Percentiles rank a stretch among this genome's conserved stretches.
phyloP scores from a whole-genome alignment of 139 green algal genomes.

The Raphidocelis subcapitata region DNA sequence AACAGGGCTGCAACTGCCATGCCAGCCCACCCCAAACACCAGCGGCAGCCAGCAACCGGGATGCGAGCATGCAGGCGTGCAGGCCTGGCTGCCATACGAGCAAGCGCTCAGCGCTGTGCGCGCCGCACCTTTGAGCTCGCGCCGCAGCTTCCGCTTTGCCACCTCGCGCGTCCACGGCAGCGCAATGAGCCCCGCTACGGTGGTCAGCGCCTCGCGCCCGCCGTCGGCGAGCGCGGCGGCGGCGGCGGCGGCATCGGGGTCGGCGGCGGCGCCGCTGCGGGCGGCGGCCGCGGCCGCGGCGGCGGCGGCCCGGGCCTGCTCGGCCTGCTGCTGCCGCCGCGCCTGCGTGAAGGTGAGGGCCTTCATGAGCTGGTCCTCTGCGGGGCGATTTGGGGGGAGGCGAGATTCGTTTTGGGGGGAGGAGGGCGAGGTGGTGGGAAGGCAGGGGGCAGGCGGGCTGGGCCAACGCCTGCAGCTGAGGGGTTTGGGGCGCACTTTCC shows the following conservation, averaged over 20 bases:
- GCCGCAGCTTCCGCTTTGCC: conserved; percentile 15
- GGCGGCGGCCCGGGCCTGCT: neutral
- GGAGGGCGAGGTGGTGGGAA: too few species aligned
- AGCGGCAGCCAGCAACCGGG: neutral
- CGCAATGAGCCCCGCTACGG: neutral
- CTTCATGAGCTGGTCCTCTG: conserved; percentile 50
- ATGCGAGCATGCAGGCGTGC: too few species aligned
- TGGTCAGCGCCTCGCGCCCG: conserved; percentile 1
- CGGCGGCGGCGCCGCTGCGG: neutral
- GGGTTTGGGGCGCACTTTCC: neutral
- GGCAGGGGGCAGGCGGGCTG: neutral
- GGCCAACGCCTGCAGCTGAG: neutral
- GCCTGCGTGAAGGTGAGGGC: conserved; percentile 33
- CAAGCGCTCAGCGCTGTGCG: too few species aligned
- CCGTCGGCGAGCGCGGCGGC: neutral
- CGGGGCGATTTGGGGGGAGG: neutral
- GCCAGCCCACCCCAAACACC: too few species aligned
- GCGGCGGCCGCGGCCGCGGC: neutral
- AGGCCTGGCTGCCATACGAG: too few species aligned
- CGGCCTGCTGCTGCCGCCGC: neutral
- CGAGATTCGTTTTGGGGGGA: too few species aligned
- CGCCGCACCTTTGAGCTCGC: conserved; percentile 20
- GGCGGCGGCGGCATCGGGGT: neutral
- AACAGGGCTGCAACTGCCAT: too few species aligned
- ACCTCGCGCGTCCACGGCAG: neutral